phyloP scores from a whole-genome alignment of 116 monocot genomes.

The Thalassia testudinum region DNA sequence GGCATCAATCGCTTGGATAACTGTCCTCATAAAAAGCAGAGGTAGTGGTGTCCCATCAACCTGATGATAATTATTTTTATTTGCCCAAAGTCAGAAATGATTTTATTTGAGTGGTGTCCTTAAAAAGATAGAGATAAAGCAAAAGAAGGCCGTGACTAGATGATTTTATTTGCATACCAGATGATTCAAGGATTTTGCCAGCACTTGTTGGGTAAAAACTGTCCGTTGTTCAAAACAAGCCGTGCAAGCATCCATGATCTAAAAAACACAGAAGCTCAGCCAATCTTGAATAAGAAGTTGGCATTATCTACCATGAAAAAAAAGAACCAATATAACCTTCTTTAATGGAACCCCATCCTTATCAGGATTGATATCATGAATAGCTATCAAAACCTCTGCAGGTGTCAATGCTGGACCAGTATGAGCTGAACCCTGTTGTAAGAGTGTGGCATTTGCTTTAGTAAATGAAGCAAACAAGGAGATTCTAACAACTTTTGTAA shows the following conservation, averaged over 20 bases:
- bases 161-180: slow-evolving; percentile 37
- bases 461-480: too few relatives aligned
- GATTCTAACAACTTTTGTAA: too few relatives aligned
- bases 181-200: slow-evolving; percentile 66
- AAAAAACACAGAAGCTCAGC: slow-evolving; percentile 4
- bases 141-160: not conserved
- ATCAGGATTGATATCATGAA: slow-evolving; percentile 85
- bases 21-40: slow-evolving; percentile 90
- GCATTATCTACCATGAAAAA: too few relatives aligned
- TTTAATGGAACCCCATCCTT: slow-evolving; percentile 78
- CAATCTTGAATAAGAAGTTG: too few relatives aligned
- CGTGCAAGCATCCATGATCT: slow-evolving; percentile 92
- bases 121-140: slow-evolving; percentile 8
- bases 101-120: too few relatives aligned
- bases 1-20: slow-evolving; percentile 94
- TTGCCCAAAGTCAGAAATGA: too few relatives aligned
- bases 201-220: slow-evolving; percentile 92
- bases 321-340: slow-evolving; percentile 25
- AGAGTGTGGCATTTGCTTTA: not conserved
- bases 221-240: slow-evolving; percentile 98
- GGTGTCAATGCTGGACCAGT: slow-evolving; percentile 96
- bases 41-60: slow-evolving; percentile 77
- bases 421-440: slow-evolving; percentile 84
- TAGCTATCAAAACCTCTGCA: slow-evolving; percentile 82
- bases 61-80: slow-evolving; percentile 16